A percentile compares a stretch with the other conserved stretches of the same genome.
Conservation (phyloP, 164 flowering plant species). For the Aristolochia californica region DNA sequence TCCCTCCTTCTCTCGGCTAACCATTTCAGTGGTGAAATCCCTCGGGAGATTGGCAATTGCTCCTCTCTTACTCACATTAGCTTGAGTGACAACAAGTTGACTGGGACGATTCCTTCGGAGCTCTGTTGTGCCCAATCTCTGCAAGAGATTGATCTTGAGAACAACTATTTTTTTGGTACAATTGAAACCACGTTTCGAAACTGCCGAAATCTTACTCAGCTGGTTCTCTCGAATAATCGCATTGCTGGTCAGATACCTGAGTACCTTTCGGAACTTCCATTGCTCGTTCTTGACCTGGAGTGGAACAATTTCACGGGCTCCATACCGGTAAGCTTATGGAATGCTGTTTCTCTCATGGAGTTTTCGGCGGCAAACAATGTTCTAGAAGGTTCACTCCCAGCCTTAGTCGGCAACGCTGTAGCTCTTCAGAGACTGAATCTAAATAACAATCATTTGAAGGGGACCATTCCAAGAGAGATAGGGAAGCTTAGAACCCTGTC, state of each 20-base stretch:
- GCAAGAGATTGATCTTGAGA: conserved; percentile 46
- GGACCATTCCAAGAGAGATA: conserved; percentile 50
- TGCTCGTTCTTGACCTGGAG: conserved; percentile 56
- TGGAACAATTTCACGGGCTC: conserved; percentile 56
- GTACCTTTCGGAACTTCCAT: conserved; percentile 51
- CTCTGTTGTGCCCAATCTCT: conserved; percentile 45
- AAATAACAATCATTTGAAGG: conserved; percentile 39
- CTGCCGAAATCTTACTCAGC: conserved; percentile 49
- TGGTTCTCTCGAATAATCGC: conserved; percentile 42
- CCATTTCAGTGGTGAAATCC: conserved; percentile 44
- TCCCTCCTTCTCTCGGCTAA: conserved; percentile 48
- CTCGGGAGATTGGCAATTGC: conserved; percentile 65
- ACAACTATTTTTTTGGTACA: conserved; percentile 40
- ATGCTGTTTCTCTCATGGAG: conserved; percentile 36
- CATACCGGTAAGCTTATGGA: conserved; percentile 48
- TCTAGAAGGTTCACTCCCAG: conserved; percentile 39
- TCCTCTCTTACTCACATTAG: conserved; percentile 37
- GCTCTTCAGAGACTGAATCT: conserved; percentile 41
- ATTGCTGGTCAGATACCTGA: conserved; percentile 49
- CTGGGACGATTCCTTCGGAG: conserved; percentile 50
- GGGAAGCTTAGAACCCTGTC: conserved; percentile 45
- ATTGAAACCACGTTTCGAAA: conserved; percentile 35
- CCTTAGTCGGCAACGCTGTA: conserved; percentile 43
- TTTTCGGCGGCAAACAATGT: conserved; percentile 53
- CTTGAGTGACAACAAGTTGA: conserved; percentile 39